Conservation (phyloP, 805 yeast genomes). For the Saccharomycopsis oosterbeekiorum region DNA sequence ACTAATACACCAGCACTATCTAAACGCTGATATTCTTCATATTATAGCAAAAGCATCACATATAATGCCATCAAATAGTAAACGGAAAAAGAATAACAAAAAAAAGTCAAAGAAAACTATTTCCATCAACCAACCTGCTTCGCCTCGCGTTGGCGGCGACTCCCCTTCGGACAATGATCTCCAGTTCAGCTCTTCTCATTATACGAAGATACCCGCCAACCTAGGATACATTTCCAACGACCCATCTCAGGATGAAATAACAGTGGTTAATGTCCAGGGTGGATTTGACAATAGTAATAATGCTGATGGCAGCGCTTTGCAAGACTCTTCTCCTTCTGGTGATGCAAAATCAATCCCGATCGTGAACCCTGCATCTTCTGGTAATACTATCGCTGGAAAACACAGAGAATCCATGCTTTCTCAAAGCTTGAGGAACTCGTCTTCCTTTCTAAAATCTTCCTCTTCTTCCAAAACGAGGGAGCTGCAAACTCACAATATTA, state of each 20-base stretch:
- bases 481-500: background rate
- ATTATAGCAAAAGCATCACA: background rate
- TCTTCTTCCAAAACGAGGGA: background rate
- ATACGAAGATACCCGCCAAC: background rate
- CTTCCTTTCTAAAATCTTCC: background rate
- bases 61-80: background rate
- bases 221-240: background rate
- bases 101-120: background rate
- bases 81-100: background rate
- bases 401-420: constrained; percentile 17
- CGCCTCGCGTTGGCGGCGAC: background rate
- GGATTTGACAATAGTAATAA: constrained; percentile 3
- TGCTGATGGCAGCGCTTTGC: background rate
- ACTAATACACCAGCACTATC: too few species aligned
- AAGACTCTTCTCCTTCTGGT: background rate
- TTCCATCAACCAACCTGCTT: background rate
- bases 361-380: background rate
- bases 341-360: background rate
- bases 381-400: background rate
- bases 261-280: constrained; percentile 3
- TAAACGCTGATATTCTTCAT: too few species aligned
- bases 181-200: constrained; percentile 3
- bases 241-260: constrained; percentile 1
- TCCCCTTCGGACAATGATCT: background rate
- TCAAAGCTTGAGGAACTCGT: constrained; percentile 13